Percentiles rank a stretch among this genome's conserved stretches.
Evolutionary conservation across 83 land plant genomes (phyloP).

Genomic region (Diphasiastrum complanatum): DNA sequence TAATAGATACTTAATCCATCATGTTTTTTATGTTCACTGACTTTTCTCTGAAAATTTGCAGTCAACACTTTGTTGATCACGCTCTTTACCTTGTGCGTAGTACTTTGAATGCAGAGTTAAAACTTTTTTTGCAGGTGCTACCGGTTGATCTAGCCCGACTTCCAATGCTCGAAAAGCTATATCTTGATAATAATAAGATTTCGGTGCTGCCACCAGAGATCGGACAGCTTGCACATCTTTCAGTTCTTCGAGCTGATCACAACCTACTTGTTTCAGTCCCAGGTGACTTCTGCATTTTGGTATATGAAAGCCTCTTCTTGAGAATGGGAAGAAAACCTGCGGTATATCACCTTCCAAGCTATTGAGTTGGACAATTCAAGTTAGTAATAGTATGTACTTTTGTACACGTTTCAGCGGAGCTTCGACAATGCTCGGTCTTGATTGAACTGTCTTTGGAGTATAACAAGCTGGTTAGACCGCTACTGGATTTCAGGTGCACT

Average conservation of each 20-base stretch:
- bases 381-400: slow-evolving; percentile 6
- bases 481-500: slow-evolving; percentile 99
- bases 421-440: slow-evolving; percentile 70
- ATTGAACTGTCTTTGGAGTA: slow-evolving; percentile 89
- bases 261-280: slow-evolving; percentile 88
- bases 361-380: slow-evolving; percentile 2
- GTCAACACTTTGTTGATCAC: not conserved
- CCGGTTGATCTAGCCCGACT: slow-evolving; percentile 71
- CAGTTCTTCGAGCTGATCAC: slow-evolving; percentile 74
- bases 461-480: slow-evolving; percentile 91
- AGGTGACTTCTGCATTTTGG: slow-evolving; percentile 41
- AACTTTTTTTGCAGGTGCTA: slow-evolving; percentile 42
- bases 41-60: not conserved
- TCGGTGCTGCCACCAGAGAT: slow-evolving; percentile 70
- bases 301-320: not conserved
- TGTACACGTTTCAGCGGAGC: slow-evolving; percentile 54
- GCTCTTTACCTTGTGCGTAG: slow-evolving; percentile 2
- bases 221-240: slow-evolving; percentile 70
- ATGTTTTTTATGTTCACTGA: not conserved
- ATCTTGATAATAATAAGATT: slow-evolving; percentile 85
- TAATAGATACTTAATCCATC: too few species aligned
- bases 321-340: not conserved
- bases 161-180: slow-evolving; percentile 68
- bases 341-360: not conserved
- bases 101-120: not conserved